Percentiles rank a stretch among this genome's conserved stretches.
phyloP scores from a whole-genome alignment of 192 early-diverging fungal species.

The Mortierella claussenii region DNA sequence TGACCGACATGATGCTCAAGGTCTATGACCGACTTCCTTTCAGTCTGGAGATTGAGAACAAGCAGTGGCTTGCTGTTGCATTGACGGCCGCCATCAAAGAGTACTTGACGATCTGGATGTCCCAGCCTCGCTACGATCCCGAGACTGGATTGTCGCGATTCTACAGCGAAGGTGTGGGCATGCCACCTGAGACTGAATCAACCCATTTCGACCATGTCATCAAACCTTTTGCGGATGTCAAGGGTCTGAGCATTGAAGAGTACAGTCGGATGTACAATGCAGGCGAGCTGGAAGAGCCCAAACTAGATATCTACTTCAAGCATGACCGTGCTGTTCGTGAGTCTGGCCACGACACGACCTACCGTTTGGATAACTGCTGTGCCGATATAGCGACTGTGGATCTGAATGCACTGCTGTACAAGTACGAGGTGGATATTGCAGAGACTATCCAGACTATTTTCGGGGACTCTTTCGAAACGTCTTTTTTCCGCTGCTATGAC shows the following conservation, averaged over 20 bases:
- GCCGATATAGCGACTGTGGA: slow-evolving; percentile 95
- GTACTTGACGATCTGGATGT: slow-evolving; percentile 93
- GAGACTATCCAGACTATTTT: slow-evolving; percentile 71
- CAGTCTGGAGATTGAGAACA: slow-evolving; percentile 60
- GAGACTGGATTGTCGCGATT: slow-evolving; percentile 84
- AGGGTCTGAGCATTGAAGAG: slow-evolving; percentile 73
- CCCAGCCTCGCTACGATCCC: slow-evolving; percentile 78
- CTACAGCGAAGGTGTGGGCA: slow-evolving; percentile 89
- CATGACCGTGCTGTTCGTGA: slow-evolving; percentile 98
- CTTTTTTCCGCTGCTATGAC: slow-evolving; percentile 31
- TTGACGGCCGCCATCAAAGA: slow-evolving; percentile 89
- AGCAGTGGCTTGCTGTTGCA: slow-evolving; percentile 76
- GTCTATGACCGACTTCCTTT: slow-evolving; percentile 73
- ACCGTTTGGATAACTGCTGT: slow-evolving; percentile 90
- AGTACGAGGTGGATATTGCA: slow-evolving; percentile 94
- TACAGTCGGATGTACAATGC: slow-evolving; percentile 80
- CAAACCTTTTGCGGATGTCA: slow-evolving; percentile 77
- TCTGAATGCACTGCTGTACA: slow-evolving; percentile 92
- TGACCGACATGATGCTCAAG: slow-evolving; percentile 94
- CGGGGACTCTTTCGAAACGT: slow-evolving; percentile 64
- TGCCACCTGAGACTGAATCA: slow-evolving; percentile 98
- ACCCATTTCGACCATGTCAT: slow-evolving; percentile 91
- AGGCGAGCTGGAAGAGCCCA: slow-evolving; percentile 77
- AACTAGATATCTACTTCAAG: slow-evolving; percentile 94
- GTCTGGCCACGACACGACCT: slow-evolving; percentile 97